Evolutionary conservation across 345 rosid species (phyloP).

Genomic region (Stellera chamaejasme): DNA sequence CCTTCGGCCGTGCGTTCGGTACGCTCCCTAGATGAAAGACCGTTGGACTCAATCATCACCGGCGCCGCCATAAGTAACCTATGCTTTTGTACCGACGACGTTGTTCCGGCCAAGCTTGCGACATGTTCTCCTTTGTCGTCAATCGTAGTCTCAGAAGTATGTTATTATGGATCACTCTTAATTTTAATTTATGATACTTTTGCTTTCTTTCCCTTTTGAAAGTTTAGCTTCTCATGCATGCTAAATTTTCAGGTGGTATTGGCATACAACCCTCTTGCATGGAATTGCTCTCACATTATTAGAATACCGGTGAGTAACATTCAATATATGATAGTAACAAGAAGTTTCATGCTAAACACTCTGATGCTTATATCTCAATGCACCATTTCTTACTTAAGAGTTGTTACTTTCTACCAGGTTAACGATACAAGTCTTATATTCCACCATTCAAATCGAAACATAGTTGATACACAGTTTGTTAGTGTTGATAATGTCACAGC

Average conservation of each 20-base stretch:
- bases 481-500: slow-evolving; percentile 54
- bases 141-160: no score
- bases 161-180: slow-evolving; percentile 6
- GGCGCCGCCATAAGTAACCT: no score
- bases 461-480: slow-evolving; percentile 39
- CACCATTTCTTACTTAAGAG: background rate
- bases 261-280: slow-evolving; percentile 78
- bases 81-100: no score
- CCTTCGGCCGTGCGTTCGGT: no score
- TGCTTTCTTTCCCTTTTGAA: background rate
- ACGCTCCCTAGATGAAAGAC: no score
- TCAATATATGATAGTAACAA: background rate
- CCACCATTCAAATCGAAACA: slow-evolving; percentile 49
- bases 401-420: slow-evolving; percentile 36
- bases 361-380: background rate
- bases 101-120: no score
- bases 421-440: slow-evolving; percentile 44
- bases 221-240: background rate
- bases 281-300: slow-evolving; percentile 62
- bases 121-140: no score
- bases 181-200: background rate
- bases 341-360: background rate
- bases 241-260: slow-evolving; percentile 55
- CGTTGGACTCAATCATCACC: no score
- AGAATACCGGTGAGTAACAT: slow-evolving; percentile 51